Percentiles rank a stretch among this genome's conserved stretches.
phyloP scores from a whole-genome alignment of 495 filamentous ascomycete genomes.

The Cudoniella acicularis region DNA sequence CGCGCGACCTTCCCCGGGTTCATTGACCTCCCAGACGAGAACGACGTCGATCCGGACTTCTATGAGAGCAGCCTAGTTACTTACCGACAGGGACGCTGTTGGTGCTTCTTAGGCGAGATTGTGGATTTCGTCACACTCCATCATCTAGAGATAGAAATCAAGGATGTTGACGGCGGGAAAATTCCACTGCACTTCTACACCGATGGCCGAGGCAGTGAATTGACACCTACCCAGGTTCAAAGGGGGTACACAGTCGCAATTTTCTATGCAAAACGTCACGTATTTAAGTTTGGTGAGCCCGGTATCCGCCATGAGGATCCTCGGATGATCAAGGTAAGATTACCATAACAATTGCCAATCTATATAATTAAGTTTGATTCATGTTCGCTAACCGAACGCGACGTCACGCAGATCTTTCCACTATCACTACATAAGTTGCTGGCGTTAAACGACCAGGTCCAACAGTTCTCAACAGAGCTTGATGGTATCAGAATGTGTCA shows the following conservation, averaged over 20 bases:
- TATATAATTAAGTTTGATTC: background rate
- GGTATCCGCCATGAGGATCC: constrained; percentile 31
- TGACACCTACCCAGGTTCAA: no score
- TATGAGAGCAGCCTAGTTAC: constrained; percentile 12
- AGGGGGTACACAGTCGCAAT: no score
- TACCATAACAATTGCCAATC: background rate
- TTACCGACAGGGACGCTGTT: constrained; percentile 21
- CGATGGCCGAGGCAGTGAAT: no score
- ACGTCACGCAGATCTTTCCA: constrained; percentile 28
- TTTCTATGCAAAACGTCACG: constrained; percentile 29
- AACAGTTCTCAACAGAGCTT: constrained; percentile 28
- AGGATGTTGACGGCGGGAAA: no score
- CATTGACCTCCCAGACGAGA: constrained; percentile 27
- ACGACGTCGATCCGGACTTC: constrained; percentile 17
- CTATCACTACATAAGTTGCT: constrained; percentile 27
- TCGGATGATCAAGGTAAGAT: constrained; percentile 30
- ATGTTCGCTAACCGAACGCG: background rate
- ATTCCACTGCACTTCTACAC: constrained; percentile 33
- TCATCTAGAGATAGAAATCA: no score
- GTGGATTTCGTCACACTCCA: no score
- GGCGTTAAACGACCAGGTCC: constrained; percentile 25
- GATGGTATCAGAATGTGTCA: constrained; percentile 24
- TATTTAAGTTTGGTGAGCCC: constrained; percentile 18
- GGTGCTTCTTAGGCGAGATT: constrained; percentile 33
- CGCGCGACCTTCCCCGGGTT: constrained; percentile 28